phyloP scores from a whole-genome alignment of 306 rosid genomes.

The Alnus rubra region DNA sequence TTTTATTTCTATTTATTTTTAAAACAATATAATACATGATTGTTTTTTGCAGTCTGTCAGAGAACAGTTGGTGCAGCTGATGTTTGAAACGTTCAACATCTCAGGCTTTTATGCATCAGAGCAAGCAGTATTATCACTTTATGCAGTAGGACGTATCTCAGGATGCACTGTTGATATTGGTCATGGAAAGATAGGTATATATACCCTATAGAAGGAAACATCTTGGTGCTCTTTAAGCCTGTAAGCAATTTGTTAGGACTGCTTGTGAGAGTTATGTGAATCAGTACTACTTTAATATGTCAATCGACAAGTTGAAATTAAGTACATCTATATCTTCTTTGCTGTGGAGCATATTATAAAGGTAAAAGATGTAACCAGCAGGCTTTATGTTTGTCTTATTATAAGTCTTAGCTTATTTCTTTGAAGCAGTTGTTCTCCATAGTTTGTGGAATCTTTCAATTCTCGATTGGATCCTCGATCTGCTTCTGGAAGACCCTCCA shows the following conservation, averaged over 20 bases:
- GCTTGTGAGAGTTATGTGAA: slow-evolving; percentile 19
- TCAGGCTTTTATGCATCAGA: slow-evolving; percentile 99
- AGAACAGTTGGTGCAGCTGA: slow-evolving; percentile 94
- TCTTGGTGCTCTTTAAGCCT: background rate
- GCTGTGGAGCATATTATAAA: background rate
- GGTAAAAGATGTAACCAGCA: background rate
- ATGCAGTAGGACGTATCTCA: slow-evolving; percentile 93
- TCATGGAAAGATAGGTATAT: slow-evolving; percentile 92
- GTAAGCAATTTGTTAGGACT: background rate
- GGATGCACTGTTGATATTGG: slow-evolving; percentile 99
- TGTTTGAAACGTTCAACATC: slow-evolving; percentile 98
- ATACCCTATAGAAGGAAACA: slow-evolving; percentile 19
- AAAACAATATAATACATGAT: slow-evolving; percentile 13
- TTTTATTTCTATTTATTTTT: slow-evolving; percentile 6
- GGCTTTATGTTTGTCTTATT: no score
- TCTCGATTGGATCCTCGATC: no score
- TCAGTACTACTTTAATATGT: background rate
- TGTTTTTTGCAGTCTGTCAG: slow-evolving; percentile 68
- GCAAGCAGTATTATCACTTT: slow-evolving; percentile 91
- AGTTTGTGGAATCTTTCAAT: no score
- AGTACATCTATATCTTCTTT: background rate
- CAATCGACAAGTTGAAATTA: background rate
- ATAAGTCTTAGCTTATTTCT: no score
- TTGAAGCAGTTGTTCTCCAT: no score
- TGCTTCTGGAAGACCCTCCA: no score